A percentile compares a stretch with the other conserved stretches of the same genome.
Evolutionary conservation across 2,329 filamentous ascomycete species (phyloP).

Genomic region (Fusarium nisikadoi): DNA sequence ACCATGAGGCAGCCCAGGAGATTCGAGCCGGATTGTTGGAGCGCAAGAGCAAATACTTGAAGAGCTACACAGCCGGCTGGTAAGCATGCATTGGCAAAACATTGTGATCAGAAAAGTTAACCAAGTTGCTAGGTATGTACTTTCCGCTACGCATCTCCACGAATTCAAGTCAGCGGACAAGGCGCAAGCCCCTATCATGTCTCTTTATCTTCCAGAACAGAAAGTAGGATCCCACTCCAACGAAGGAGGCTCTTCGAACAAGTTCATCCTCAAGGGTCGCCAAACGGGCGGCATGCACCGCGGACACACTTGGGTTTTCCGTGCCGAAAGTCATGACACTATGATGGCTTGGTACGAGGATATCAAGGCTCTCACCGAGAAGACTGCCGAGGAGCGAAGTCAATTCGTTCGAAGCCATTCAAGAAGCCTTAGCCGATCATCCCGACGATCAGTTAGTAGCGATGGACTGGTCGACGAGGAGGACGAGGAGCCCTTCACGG

Average conservation of each 20-base stretch:
- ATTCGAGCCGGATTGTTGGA: conserved; percentile 92
- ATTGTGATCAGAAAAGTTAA: conserved; percentile 7
- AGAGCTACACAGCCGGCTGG: conserved; percentile 97
- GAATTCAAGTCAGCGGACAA: conserved; percentile 99
- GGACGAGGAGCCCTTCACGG: conserved; percentile 71
- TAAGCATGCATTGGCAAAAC: conserved; percentile 55
- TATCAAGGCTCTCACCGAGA: conserved; percentile 89
- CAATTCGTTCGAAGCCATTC: conserved; percentile 87
- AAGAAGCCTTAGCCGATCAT: conserved; percentile 77
- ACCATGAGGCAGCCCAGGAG: conserved; percentile 83
- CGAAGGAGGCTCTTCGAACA: conserved; percentile 86
- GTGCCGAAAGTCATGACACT: conserved; percentile 82
- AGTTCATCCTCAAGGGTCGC: conserved; percentile 96
- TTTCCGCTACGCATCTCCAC: conserved; percentile 96
- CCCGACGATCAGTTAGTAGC: conserved; percentile 72
- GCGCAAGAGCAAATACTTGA: conserved; percentile 98
- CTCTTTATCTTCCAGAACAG: conserved; percentile 91
- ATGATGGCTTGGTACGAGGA: conserved; percentile 98
- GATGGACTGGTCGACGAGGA: conserved; percentile 83
- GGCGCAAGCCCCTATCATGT: conserved; percentile 92
- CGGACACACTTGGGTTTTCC: conserved; percentile 77
- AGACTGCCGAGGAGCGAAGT: conserved; percentile 85
- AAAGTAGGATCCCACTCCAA: conserved; percentile 93
- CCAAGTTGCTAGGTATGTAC: conserved; percentile 77
- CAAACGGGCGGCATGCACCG: conserved; percentile 94